Percentiles rank a stretch among this genome's conserved stretches.
These are phyloP conservation scores for Miamiensis avidus DNA, from an alignment of 169 alveolate species.

Conservation along the genomic window DNA sequence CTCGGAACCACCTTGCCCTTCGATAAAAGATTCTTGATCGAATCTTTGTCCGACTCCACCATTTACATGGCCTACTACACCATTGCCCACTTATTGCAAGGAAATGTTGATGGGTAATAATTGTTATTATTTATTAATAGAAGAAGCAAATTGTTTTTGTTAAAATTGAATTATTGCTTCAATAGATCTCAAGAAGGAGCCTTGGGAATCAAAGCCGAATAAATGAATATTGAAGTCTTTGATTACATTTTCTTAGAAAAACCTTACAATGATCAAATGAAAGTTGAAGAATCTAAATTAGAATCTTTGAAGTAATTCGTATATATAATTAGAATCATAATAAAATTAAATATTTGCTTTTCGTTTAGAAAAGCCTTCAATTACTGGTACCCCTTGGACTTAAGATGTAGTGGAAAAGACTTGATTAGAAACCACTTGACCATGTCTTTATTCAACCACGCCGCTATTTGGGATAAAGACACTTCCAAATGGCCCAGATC, in stretches of 20 bases:
- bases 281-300: slow-evolving; percentile 5
- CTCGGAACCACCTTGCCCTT: slow-evolving; percentile 97
- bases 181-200: slow-evolving; percentile 74
- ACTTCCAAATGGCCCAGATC: slow-evolving; percentile 89
- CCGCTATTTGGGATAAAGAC: slow-evolving; percentile 97
- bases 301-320: neutral
- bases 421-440: slow-evolving; percentile 98
- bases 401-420: slow-evolving; percentile 97
- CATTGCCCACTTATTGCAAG: slow-evolving; percentile 96
- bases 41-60: slow-evolving; percentile 98
- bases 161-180: too few relatives aligned
- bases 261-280: slow-evolving; percentile 67
- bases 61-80: slow-evolving; percentile 99
- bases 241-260: slow-evolving; percentile 93
- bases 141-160: too few relatives aligned
- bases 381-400: slow-evolving; percentile 96
- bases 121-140: too few relatives aligned
- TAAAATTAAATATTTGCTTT: too few relatives aligned
- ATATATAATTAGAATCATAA: too few relatives aligned
- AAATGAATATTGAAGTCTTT: slow-evolving; percentile 93
- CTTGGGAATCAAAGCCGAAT: slow-evolving; percentile 86
- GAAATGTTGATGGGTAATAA: slow-evolving; percentile 86
- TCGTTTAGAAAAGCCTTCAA: slow-evolving; percentile 91
- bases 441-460: slow-evolving; percentile 98
- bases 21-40: slow-evolving; percentile 92